These are phyloP conservation scores for Colletotrichum sp. DNA, from an alignment of 2,329 filamentous ascomycete genomes.

Conservation along the genomic window DNA sequence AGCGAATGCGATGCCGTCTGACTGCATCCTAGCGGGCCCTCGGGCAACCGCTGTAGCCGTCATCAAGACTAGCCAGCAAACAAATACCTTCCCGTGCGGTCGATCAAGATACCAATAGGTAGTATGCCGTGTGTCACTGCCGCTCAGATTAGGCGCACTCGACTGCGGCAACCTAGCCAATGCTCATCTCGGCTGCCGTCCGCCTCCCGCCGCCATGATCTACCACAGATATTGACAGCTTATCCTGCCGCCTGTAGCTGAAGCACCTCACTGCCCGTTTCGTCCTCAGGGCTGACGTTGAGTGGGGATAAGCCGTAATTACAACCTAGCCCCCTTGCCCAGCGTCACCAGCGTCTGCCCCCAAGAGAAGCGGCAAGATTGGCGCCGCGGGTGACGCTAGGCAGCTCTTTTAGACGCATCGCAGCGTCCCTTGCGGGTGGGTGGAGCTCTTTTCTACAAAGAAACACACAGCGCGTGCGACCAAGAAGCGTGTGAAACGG, in stretches of 20 bases:
- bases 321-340: not conserved
- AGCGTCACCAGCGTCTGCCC: not conserved
- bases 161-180: not conserved
- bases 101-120: too few relatives aligned
- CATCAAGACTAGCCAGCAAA: not conserved
- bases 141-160: not conserved
- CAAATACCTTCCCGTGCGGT: not conserved
- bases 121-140: too few relatives aligned
- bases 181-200: not conserved
- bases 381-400: not conserved
- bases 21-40: not conserved
- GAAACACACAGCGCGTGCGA: not conserved
- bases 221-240: not conserved
- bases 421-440: not conserved
- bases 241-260: not conserved
- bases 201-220: not conserved
- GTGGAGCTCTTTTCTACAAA: not conserved
- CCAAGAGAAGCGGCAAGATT: not conserved
- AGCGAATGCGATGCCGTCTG: not conserved
- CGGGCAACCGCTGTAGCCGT: not conserved
- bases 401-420: not conserved
- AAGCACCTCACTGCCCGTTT: not conserved
- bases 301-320: not conserved
- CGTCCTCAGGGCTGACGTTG: not conserved
- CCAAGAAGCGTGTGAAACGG: not conserved